Percentiles rank a stretch among this genome's conserved stretches.
Conservation (phyloP, 371 early-diverging fungal species). For the Apophysomyces ossiformis region DNA sequence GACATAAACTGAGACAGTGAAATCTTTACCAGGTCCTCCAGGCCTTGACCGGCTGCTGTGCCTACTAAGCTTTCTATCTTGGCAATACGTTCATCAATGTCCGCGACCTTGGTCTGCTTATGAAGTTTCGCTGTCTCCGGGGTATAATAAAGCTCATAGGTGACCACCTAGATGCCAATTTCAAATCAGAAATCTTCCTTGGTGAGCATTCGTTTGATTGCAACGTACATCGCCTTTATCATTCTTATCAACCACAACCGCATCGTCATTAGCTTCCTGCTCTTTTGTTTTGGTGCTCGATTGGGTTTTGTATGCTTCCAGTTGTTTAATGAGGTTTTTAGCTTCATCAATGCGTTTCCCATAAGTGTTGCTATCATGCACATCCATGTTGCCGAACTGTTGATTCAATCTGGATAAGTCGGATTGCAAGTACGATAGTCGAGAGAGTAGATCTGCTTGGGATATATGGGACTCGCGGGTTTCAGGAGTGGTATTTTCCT, state of each 20-base stretch:
- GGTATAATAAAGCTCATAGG: slow-evolving; percentile 80
- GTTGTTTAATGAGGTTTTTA: slow-evolving; percentile 66
- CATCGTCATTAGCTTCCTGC: slow-evolving; percentile 23
- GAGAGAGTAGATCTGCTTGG: slow-evolving; percentile 66
- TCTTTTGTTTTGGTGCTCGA: slow-evolving; percentile 13
- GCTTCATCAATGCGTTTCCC: slow-evolving; percentile 54
- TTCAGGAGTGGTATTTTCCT: slow-evolving; percentile 16
- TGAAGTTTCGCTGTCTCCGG: slow-evolving; percentile 68
- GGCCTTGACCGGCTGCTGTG: slow-evolving; percentile 60
- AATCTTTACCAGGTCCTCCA: slow-evolving; percentile 52
- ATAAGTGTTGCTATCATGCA: slow-evolving; percentile 29
- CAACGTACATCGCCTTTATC: slow-evolving; percentile 50
- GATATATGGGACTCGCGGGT: slow-evolving; percentile 34
- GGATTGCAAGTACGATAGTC: slow-evolving; percentile 67
- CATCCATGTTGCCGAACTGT: slow-evolving; percentile 37
- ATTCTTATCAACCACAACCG: slow-evolving; percentile 26
- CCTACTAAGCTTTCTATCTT: slow-evolving; percentile 82
- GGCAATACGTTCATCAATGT: slow-evolving; percentile 82
- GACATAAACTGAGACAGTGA: background rate
- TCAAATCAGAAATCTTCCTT: background rate
- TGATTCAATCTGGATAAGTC: slow-evolving; percentile 69
- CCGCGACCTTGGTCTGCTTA: slow-evolving; percentile 64
- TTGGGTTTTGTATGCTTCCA: slow-evolving; percentile 62
- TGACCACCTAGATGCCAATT: slow-evolving; percentile 53
- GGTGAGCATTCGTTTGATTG: background rate